A percentile compares a stretch with the other conserved stretches of the same genome.
Conservation (phyloP, 306 rosid genomes). For the Glycine latifolia region DNA sequence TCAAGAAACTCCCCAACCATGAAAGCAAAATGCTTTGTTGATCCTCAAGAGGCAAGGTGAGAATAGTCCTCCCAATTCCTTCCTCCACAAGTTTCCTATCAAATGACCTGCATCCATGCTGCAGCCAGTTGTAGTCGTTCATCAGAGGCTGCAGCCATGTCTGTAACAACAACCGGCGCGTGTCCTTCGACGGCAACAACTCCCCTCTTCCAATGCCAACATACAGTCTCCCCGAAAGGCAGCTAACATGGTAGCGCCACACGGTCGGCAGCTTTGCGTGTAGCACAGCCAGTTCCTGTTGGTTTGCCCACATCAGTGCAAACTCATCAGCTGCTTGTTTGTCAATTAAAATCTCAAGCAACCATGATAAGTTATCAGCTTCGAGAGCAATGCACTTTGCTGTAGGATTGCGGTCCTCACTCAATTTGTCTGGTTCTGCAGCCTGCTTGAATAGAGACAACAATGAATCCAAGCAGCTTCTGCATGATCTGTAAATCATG, state of each 20-base stretch:
- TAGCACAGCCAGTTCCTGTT: conserved; percentile 75
- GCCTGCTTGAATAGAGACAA: conserved; percentile 73
- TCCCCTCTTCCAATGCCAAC: conserved; percentile 94
- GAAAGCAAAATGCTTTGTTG: conserved; percentile 92
- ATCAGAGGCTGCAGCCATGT: conserved; percentile 97
- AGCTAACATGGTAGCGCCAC: conserved; percentile 78
- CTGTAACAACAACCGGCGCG: conserved; percentile 69
- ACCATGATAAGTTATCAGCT: conserved; percentile 89
- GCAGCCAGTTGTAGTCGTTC: conserved; percentile 91
- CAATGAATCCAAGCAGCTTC: conserved; percentile 68
- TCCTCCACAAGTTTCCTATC: conserved; percentile 94
- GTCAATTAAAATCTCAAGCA: conserved; percentile 85
- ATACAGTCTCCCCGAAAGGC: conserved; percentile 76
- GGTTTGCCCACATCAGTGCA: conserved; percentile 82
- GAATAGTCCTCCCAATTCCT: conserved; percentile 95
- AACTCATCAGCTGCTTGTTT: conserved; percentile 87
- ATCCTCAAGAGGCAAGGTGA: conserved; percentile 93
- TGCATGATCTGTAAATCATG: conserved; percentile 73
- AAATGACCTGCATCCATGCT: conserved; percentile 86
- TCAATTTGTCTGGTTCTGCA: conserved; percentile 58
- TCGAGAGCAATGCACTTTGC: conserved; percentile 74
- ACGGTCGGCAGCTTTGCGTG: conserved; percentile 66
- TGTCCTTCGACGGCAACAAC: conserved; percentile 78
- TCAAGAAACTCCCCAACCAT: conserved; percentile 89
- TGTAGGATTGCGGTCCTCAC: conserved; percentile 55